Base-by-base conservation (phyloP, 139 green algal genomes). In the Auxenochlorella pyrenoidosa region DNA sequence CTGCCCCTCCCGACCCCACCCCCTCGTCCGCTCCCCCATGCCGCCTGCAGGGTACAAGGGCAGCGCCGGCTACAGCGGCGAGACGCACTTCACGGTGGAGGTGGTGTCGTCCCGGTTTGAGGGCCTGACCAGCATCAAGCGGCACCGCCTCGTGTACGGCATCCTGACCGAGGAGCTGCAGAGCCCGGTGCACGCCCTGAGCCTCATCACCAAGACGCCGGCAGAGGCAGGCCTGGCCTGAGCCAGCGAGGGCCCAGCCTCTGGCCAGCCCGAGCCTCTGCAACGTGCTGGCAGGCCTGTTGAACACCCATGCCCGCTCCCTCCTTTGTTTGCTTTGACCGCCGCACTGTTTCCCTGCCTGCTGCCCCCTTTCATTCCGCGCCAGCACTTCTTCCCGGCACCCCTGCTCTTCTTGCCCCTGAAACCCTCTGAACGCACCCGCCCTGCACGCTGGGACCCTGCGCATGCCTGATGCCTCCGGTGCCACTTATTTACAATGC, bases 51-150 rank as follows among this genome's bases (percentile, higher is more conserved):
- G 80, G 40, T 76, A 85, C 80, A 66, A 66, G 13, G 72, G 82
- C 51, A 82, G 43, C 26, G 84, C 83, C 22, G 26, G 54, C 32
- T 73, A 68, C 43, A 87, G 70, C 43, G 90, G 90, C 38, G 93
- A 95, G 79, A 96, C 93, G 30, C 92, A 96, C 78, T 94, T 97
- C 38, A 47, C 47, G 1, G 70, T 97, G 19, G 75, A 71, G 43
- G 88, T 96, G 19, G 92, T 96, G 16, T 93, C 93, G 0, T 36
- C 85, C 0, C 75, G 54, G 22, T 97, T 97, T 81, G 87, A 93
- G 47, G 94, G 93, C 41, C 68, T 94, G 70, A 93, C 90, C n/a
- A 88, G 85, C 4, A 85, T 95, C 22, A 93, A 96, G 88, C 84
- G 94, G 44, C 94, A 97, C 83, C 78, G 90, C 30, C 41, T 90